Evolutionary conservation across 2,329 filamentous ascomycete genomes (phyloP).

Genomic region (Stemphylium vesicarium): DNA sequence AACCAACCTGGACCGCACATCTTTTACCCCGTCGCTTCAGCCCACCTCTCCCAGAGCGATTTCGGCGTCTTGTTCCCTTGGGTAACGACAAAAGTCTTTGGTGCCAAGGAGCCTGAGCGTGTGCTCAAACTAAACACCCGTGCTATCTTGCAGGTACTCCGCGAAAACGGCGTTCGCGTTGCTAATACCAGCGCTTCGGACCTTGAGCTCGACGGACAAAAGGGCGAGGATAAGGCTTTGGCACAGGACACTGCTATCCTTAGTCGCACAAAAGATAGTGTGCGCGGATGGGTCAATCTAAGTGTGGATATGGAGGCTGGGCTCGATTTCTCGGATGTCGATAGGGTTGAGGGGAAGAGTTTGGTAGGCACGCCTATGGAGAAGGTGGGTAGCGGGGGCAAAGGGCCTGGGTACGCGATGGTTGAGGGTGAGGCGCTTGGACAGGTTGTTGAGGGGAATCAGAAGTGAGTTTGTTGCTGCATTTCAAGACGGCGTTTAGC

Average conservation of each 20-base stretch:
- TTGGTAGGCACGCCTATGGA: slow-evolving; percentile 13
- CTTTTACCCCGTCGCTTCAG: slow-evolving; percentile 76
- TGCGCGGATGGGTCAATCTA: slow-evolving; percentile 47
- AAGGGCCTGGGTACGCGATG: slow-evolving; percentile 35
- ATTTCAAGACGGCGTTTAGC: no score
- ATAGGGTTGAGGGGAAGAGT: slow-evolving; percentile 9
- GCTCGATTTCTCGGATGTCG: neutral
- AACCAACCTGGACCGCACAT: slow-evolving; percentile 63
- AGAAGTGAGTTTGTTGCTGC: neutral
- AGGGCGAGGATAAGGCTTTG: slow-evolving; percentile 11
- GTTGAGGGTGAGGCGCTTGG: slow-evolving; percentile 47
- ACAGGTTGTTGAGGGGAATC: slow-evolving; percentile 34
- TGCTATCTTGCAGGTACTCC: slow-evolving; percentile 75
- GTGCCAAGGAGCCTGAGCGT: slow-evolving; percentile 73
- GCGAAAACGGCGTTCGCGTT: slow-evolving; percentile 52
- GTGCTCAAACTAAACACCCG: slow-evolving; percentile 84
- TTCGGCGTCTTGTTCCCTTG: slow-evolving; percentile 84
- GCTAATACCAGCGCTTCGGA: slow-evolving; percentile 50
- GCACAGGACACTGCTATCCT: slow-evolving; percentile 44
- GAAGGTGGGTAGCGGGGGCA: slow-evolving; percentile 9
- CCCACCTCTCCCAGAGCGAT: slow-evolving; percentile 82
- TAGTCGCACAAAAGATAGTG: slow-evolving; percentile 28
- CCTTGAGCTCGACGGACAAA: slow-evolving; percentile 44
- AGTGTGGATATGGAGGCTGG: slow-evolving; percentile 9
- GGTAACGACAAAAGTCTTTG: slow-evolving; percentile 58